Percentiles rank a stretch among this genome's conserved stretches.
These are phyloP conservation scores for Lactarius pseudohatsudake DNA, from an alignment of 768 basidiomycete species.

Conservation along the genomic window DNA sequence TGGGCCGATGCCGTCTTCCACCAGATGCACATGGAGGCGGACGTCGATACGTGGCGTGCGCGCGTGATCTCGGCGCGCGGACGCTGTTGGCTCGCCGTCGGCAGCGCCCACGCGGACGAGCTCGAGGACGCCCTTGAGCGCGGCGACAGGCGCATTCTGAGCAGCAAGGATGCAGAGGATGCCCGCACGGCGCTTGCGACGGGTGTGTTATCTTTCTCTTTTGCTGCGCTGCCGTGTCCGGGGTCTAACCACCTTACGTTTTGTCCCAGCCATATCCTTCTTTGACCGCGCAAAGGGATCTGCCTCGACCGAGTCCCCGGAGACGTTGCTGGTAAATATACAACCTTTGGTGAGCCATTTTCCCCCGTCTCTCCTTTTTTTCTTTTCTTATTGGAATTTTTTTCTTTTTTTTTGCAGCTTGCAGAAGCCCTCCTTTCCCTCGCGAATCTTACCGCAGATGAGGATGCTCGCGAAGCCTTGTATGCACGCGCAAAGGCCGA, in stretches of 20 bases:
- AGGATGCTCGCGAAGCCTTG: constrained; percentile 48
- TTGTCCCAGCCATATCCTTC: constrained; percentile 34
- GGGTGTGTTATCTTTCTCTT: constrained; percentile 39
- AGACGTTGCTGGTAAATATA: constrained; percentile 26
- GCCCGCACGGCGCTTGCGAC: constrained; percentile 51
- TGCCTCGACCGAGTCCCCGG: constrained; percentile 21
- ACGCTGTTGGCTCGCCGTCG: constrained; percentile 55
- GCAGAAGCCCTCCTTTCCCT: constrained; percentile 59
- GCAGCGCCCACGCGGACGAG: constrained; percentile 54
- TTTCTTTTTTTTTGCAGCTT: constrained; percentile 35
- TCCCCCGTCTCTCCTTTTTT: no score
- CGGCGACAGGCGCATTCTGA: constrained; percentile 41
- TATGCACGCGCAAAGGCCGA: constrained; percentile 52
- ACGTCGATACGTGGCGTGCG: constrained; percentile 50
- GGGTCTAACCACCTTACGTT: constrained; percentile 28
- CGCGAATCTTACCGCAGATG: constrained; percentile 56
- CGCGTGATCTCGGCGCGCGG: constrained; percentile 50
- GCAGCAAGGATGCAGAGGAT: constrained; percentile 52
- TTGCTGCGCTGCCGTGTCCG: background rate
- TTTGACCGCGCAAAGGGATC: constrained; percentile 37
- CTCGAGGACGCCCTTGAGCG: constrained; percentile 54
- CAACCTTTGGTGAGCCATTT: constrained; percentile 27
- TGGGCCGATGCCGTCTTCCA: constrained; percentile 62
- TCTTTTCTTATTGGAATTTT: background rate
- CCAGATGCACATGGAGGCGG: constrained; percentile 64